Conservation (phyloP, 2,329 filamentous ascomycete genomes). For the Domatiomyces catenatus region DNA sequence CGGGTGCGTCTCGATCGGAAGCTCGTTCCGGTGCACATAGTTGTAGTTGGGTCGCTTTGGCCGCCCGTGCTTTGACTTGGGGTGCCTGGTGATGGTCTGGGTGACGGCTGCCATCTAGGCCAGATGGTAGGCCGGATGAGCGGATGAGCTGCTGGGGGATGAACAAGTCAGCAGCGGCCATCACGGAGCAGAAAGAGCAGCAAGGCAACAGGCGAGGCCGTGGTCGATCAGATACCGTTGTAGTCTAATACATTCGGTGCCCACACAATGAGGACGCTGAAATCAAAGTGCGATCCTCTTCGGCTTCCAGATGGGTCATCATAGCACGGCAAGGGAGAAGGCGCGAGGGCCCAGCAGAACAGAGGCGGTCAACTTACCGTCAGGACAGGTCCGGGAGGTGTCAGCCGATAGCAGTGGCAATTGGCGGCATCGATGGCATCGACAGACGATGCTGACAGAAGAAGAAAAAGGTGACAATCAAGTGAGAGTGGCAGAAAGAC, state of each 20-base stretch:
- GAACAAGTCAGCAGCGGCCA: background rate
- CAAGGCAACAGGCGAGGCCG: too few relatives aligned
- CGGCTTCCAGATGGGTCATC: conserved; percentile 33
- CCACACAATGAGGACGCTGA: conserved; percentile 35
- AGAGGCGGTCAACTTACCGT: background rate
- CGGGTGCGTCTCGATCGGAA: conserved; percentile 67
- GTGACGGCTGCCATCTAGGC: background rate
- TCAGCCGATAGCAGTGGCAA: background rate
- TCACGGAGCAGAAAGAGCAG: background rate
- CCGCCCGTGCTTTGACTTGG: conserved; percentile 11
- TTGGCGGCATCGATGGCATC: background rate
- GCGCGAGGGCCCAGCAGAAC: background rate
- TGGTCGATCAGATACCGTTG: conserved; percentile 76
- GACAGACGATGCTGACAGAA: background rate
- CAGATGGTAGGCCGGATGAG: too few relatives aligned
- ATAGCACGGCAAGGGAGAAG: conserved; percentile 15
- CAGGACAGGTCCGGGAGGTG: background rate
- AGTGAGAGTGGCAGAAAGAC: background rate
- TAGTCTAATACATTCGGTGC: conserved; percentile 60
- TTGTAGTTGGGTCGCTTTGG: conserved; percentile 42
- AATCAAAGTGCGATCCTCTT: conserved; percentile 38
- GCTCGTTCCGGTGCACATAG: conserved; percentile 66
- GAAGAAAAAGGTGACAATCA: background rate
- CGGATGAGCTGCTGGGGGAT: background rate
- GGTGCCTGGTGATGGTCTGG: conserved; percentile 5